Conservation (phyloP, 2,329 filamentous ascomycete species). For the Huntiella savannae region DNA sequence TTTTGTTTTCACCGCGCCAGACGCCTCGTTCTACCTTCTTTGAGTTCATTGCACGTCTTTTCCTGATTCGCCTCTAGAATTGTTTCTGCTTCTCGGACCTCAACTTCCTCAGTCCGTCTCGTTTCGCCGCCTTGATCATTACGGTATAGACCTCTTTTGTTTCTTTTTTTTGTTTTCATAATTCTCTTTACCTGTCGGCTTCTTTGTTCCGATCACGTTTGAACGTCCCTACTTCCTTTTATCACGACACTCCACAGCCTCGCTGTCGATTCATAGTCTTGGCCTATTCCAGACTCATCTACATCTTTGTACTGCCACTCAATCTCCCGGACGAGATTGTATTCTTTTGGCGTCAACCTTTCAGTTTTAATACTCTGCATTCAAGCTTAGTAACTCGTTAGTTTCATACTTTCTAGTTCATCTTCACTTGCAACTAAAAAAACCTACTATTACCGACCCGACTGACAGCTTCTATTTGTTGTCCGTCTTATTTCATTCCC, state of each 20-base stretch:
- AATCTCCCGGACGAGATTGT: constrained; percentile 11
- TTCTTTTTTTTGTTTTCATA: neutral
- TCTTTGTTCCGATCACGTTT: neutral
- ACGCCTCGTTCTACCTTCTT: constrained; percentile 1
- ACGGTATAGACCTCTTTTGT: constrained; percentile 6
- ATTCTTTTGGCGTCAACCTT: neutral
- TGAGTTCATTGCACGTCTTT: neutral
- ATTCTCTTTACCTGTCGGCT: neutral
- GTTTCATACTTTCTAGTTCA: neutral
- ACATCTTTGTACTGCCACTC: neutral
- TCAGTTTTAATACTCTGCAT: constrained; percentile 1
- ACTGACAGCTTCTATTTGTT: constrained; percentile 4
- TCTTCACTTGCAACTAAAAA: neutral
- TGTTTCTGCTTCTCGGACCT: constrained; percentile 2
- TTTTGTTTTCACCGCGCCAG: constrained; percentile 6
- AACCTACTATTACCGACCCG: neutral
- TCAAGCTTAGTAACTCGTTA: neutral
- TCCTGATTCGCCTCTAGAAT: constrained; percentile 2
- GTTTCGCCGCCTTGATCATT: neutral
- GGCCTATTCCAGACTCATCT: neutral
- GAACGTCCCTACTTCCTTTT: neutral
- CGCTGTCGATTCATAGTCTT: neutral
- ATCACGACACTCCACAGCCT: constrained; percentile 3
- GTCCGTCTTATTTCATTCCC: constrained; percentile 7
- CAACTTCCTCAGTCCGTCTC: neutral